These are phyloP conservation scores for Calamus simplicifolius DNA, from an alignment of 176 grass and related monocot genomes.

Conservation along the genomic window DNA sequence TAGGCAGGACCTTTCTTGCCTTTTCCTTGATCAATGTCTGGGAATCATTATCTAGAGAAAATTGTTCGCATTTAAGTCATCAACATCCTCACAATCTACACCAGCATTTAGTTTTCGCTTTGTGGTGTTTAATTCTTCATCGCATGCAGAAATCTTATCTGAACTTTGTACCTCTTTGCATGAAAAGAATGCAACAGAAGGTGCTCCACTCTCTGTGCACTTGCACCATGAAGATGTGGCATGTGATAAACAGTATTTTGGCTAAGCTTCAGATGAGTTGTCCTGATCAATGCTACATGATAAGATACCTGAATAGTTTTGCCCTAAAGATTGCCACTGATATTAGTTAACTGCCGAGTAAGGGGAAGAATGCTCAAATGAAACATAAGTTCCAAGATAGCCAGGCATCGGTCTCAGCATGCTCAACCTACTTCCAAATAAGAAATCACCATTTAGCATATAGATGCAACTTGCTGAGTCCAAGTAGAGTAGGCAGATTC, in stretches of 20 bases:
- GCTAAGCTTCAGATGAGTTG: background rate
- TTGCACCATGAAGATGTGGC: conserved; percentile 61
- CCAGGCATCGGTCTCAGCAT: conserved; percentile 80
- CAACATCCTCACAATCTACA: conserved; percentile 36
- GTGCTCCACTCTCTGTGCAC: conserved; percentile 95
- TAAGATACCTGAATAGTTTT: conserved; percentile 82
- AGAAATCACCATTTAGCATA: too few species aligned
- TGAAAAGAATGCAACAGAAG: conserved; percentile 89
- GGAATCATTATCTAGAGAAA: conserved; percentile 41
- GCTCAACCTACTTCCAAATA: conserved; percentile 52
- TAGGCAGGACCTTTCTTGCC: conserved; percentile 81
- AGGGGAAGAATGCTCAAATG: conserved; percentile 88
- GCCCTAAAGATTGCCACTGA: conserved; percentile 86
- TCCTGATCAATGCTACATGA: background rate
- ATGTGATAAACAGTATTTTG: conserved; percentile 14
- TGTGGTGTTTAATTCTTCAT: conserved; percentile 43
- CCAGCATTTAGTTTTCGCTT: conserved; percentile 72
- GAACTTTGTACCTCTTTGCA: conserved; percentile 85
- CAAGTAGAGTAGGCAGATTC: background rate
- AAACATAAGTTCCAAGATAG: conserved; percentile 97
- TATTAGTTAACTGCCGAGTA: conserved; percentile 89
- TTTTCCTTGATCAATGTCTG: conserved; percentile 61
- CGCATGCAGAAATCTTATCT: conserved; percentile 55
- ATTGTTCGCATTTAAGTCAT: conserved; percentile 27
- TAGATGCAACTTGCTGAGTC: too few species aligned